Percentiles rank a stretch among this genome's conserved stretches.
Conservation (phyloP, 768 basidiomycete genomes). For the Auriscalpium vulgare region DNA sequence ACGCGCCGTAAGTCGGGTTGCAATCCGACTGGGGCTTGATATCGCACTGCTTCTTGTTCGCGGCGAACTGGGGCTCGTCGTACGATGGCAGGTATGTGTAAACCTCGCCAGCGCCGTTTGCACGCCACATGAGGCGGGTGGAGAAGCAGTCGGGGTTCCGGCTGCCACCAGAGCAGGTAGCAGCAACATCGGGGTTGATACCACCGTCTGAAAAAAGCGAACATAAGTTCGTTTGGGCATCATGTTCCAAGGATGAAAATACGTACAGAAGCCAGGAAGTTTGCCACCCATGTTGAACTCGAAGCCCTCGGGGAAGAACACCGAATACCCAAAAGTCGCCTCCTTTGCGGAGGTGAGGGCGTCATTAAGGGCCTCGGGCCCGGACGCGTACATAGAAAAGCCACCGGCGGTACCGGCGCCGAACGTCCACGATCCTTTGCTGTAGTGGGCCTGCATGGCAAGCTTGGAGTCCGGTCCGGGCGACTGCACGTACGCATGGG, state of each 20-base stretch:
- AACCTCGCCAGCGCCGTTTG: conserved; percentile 50
- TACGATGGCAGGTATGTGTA: conserved; percentile 61
- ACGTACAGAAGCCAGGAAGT: conserved; percentile 62
- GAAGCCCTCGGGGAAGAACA: conserved; percentile 56
- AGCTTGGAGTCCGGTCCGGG: conserved; percentile 16
- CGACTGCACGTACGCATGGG: conserved; percentile 19
- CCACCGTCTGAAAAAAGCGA: conserved; percentile 41
- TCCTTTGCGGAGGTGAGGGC: conserved; percentile 52
- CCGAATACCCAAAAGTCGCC: conserved; percentile 52
- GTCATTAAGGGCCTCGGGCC: conserved; percentile 37
- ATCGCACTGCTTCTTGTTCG: conserved; percentile 41
- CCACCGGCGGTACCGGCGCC: conserved; percentile 42
- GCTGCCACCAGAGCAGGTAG: conserved; percentile 58
- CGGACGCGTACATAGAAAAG: conserved; percentile 65
- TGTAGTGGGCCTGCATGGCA: conserved; percentile 20
- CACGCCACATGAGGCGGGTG: conserved; percentile 64
- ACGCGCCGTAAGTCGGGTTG: conserved; percentile 56
- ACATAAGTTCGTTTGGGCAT: neutral
- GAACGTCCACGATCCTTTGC: conserved; percentile 48
- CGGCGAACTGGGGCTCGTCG: conserved; percentile 28
- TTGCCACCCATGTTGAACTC: conserved; percentile 65
- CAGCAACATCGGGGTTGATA: conserved; percentile 35
- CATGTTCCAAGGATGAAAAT: neutral
- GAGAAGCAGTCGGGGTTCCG: conserved; percentile 52
- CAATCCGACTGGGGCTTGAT: conserved; percentile 39